Percentiles rank a stretch among this genome's conserved stretches.
Conservation (phyloP, 345 rosid genomes). For the Bruguiera sexangula region DNA sequence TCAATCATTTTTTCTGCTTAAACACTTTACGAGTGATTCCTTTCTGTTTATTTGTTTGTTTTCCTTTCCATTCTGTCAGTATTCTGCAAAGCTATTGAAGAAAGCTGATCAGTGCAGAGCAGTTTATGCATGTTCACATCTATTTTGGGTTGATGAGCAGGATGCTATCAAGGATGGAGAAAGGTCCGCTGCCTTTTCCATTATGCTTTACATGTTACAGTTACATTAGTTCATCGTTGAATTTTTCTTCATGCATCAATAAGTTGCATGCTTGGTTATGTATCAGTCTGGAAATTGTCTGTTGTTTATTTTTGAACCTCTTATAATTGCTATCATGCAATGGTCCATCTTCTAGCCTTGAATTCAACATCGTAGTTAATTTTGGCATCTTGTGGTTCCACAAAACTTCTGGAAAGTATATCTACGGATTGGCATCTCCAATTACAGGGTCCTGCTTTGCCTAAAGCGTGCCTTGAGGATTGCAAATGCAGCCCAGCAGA, state of each 20-base stretch:
- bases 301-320: not conserved
- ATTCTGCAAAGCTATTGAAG: slow-evolving; percentile 94
- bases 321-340: not conserved
- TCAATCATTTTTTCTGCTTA: not conserved
- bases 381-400: too few species aligned
- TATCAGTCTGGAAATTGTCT: not conserved
- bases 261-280: not conserved
- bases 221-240: not conserved
- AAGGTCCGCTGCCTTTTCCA: slow-evolving; percentile 36
- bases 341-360: not conserved
- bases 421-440: not conserved
- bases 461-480: slow-evolving; percentile 93
- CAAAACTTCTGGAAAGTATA: not conserved
- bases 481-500: slow-evolving; percentile 92
- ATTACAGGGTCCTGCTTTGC: slow-evolving; percentile 72
- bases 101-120: slow-evolving; percentile 99
- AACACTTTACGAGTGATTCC: not conserved
- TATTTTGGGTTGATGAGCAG: slow-evolving; percentile 93
- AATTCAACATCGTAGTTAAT: not conserved
- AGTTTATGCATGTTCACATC: slow-evolving; percentile 91
- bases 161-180: slow-evolving; percentile 86
- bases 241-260: not conserved
- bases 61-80: slow-evolving; percentile 42
- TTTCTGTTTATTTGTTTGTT: not conserved
- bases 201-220: slow-evolving; percentile 15